Conservation (phyloP, 495 filamentous ascomycete genomes). For the Acidiella bohemica region DNA sequence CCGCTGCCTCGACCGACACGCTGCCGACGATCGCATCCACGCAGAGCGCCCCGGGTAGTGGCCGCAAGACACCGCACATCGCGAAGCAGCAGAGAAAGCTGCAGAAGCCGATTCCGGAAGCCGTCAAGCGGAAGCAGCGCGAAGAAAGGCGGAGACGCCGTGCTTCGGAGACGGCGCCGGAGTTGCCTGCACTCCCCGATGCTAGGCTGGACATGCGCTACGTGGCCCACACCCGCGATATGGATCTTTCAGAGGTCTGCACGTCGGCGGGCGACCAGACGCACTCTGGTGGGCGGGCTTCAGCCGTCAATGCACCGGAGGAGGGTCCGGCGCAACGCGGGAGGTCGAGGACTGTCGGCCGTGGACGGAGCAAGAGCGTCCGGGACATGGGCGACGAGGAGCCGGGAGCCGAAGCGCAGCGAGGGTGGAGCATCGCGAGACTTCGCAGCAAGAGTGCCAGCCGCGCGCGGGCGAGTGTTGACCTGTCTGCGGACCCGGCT, state of each 20-base stretch:
- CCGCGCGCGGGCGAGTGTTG: constrained; percentile 2
- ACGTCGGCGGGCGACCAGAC: too few species aligned
- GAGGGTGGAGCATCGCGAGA: neutral
- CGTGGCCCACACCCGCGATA: too few species aligned
- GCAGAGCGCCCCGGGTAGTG: constrained; percentile 1
- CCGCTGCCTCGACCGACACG: constrained; percentile 1
- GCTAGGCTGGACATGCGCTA: too few species aligned
- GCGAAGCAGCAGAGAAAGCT: constrained; percentile 18
- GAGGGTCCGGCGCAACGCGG: too few species aligned
- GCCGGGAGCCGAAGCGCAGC: neutral
- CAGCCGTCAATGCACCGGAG: too few species aligned
- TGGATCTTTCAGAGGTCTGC: too few species aligned
- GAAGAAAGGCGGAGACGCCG: constrained; percentile 2
- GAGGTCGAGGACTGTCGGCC: too few species aligned
- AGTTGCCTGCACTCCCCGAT: constrained; percentile 1
- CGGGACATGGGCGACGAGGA: neutral
- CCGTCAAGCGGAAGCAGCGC: constrained; percentile 14
- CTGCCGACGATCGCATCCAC: constrained; percentile 1
- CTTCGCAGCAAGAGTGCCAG: constrained; percentile 8
- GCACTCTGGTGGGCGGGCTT: too few species aligned
- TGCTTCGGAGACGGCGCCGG: neutral
- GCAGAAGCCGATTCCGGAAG: constrained; percentile 24
- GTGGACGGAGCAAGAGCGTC: constrained; percentile 1
- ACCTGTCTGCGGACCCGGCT: neutral
- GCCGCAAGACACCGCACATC: constrained; percentile 5